Evolutionary conservation across 768 basidiomycete genomes (phyloP), one percentile per base, ranked within the genome.

Genomic region (Agrocybe pediades): DNA sequence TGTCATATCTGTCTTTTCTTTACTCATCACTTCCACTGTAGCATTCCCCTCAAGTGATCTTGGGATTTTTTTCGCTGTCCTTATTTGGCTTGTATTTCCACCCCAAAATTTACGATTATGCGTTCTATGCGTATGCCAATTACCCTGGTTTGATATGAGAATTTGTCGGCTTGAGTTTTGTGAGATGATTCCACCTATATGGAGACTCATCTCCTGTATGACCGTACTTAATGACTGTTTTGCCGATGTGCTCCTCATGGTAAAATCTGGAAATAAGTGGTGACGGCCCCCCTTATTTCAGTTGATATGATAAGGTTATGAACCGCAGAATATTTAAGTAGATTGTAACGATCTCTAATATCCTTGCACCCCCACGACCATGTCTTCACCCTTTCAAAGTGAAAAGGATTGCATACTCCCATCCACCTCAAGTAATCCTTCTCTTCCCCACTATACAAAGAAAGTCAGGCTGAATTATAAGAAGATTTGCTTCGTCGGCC

Each of bases 11-110:
- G 16, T 27, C 44, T 39, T 23, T 13, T 25, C 24, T 20, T 20
- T 24, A 29, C 55, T 75, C 26, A 69, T 51, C 48, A 42, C 13
- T 17, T 46, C 51, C 59, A 39, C 52, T 51, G 19, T 65, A 87
- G 85, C 77, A 95, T 98, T 70, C 95, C 95, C 71, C 94, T 97
- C 84, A 97, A 96, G 85, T 97, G 93, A 84, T 74, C 57, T 49
- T 41, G 42, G 43, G 36, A 41, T 48, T 39, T 55, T 47, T 48
- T 40, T 43, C 51, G 41, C 44, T 47, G 56, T 59, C 56, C 51
- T 43, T 58, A 55, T 41, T 59, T 54, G 60, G 20, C 55, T 63
- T 61, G 55, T 62, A 58, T 57, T 53, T 49, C 51, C 56, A 49
- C 60, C 41, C 60, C 49, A 60, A 58, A 67, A 65, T 65, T 59